Conservation (phyloP, 1,284 basidiomycete species). For the Boletellus deceptivus region DNA sequence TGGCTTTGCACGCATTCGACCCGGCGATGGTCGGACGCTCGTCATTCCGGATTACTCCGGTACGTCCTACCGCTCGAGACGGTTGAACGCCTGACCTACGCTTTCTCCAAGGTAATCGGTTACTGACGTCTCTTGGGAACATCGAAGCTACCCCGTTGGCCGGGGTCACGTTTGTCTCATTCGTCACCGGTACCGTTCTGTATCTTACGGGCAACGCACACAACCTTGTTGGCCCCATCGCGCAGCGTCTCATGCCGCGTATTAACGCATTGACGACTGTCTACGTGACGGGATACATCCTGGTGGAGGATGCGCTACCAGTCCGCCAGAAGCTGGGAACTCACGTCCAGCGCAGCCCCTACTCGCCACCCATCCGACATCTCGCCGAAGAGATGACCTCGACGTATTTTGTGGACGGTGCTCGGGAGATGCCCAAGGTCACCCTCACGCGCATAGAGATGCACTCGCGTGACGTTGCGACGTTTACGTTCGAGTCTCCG, state of each 20-base stretch:
- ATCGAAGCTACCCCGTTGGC: constrained; percentile 56
- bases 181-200: constrained; percentile 53
- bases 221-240: constrained; percentile 48
- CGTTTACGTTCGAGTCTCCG: constrained; percentile 50
- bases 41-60: constrained; percentile 64
- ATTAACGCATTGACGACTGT: constrained; percentile 51
- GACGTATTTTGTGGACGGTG: constrained; percentile 26
- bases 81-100: not conserved
- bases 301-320: constrained; percentile 56
- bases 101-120: constrained; percentile 48
- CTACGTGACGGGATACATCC: constrained; percentile 48
- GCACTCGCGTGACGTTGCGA: constrained; percentile 50
- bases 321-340: constrained; percentile 44
- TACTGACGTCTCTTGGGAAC: constrained; percentile 63
- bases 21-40: constrained; percentile 52
- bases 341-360: constrained; percentile 43
- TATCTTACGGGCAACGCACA: constrained; percentile 60
- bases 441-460: constrained; percentile 39
- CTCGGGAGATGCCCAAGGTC: constrained; percentile 27
- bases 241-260: constrained; percentile 55
- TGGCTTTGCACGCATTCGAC: constrained; percentile 60
- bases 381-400: constrained; percentile 47
- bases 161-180: constrained; percentile 54
- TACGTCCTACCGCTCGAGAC: constrained; percentile 20
- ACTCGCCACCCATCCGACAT: constrained; percentile 56